Percentiles rank a stretch among this genome's conserved stretches.
phyloP scores from a whole-genome alignment of 2,329 filamentous ascomycete species.

The Colletotrichum sp. region DNA sequence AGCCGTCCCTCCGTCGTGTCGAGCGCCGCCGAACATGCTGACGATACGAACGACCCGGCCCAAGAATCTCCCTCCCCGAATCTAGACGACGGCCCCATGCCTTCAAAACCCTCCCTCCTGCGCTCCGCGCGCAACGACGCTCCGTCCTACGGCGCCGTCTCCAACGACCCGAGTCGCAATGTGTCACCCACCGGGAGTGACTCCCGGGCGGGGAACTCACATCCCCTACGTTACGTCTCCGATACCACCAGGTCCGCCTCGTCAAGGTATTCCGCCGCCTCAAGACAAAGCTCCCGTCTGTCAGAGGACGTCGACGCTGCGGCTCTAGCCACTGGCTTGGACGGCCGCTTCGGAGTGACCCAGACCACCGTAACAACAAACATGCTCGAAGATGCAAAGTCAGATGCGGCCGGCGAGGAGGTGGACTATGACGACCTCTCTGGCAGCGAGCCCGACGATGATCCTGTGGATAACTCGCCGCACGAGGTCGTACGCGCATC shows the following conservation, averaged over 20 bases:
- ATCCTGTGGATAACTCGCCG: slow-evolving; percentile 72
- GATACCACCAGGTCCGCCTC: slow-evolving; percentile 35
- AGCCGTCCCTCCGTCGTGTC: slow-evolving; percentile 9
- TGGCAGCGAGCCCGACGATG: slow-evolving; percentile 46
- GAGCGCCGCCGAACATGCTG: slow-evolving; percentile 20
- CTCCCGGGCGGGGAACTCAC: slow-evolving; percentile 32
- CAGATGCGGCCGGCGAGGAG: slow-evolving; percentile 22
- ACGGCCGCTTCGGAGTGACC: slow-evolving; percentile 57
- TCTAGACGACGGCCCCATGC: slow-evolving; percentile 22
- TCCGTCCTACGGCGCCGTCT: slow-evolving; percentile 44
- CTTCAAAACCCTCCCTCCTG: slow-evolving; percentile 36
- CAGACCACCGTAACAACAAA: slow-evolving; percentile 53
- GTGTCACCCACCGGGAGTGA: slow-evolving; percentile 40
- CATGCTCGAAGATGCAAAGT: slow-evolving; percentile 43
- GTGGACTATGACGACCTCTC: slow-evolving; percentile 32
- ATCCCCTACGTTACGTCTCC: slow-evolving; percentile 37
- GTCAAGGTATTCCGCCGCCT: slow-evolving; percentile 31
- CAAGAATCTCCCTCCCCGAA: background rate
- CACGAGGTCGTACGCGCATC: slow-evolving; percentile 83
- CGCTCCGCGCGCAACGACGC: slow-evolving; percentile 30
- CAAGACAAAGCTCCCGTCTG: slow-evolving; percentile 37
- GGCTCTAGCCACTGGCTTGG: slow-evolving; percentile 56
- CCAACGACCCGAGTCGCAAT: slow-evolving; percentile 38
- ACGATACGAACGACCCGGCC: slow-evolving; percentile 3
- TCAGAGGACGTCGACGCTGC: slow-evolving; percentile 59